Evolutionary conservation across 805 yeast species (phyloP).

Genomic region (Saccharomycopsis oosterbeekiorum): DNA sequence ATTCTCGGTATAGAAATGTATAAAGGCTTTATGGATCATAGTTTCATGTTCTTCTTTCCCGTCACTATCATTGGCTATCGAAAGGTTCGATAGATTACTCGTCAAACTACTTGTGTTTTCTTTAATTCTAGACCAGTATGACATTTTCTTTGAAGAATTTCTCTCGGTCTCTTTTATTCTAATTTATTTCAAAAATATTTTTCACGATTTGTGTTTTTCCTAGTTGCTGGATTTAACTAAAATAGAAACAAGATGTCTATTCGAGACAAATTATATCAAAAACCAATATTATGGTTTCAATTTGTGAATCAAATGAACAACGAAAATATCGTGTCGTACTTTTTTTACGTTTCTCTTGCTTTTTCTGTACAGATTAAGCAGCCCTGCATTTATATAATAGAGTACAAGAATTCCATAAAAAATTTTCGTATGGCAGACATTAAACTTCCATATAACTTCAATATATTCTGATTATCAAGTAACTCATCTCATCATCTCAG

Average conservation of each 20-base stretch:
- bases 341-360: not conserved
- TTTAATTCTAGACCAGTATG: constrained; percentile 14
- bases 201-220: too few relatives aligned
- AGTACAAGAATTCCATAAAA: not conserved
- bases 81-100: constrained; percentile 5
- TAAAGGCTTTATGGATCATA: constrained; percentile 15
- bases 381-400: not conserved
- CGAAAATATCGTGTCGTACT: not conserved
- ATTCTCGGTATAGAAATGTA: constrained; percentile 12
- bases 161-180: not conserved
- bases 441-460: too few relatives aligned
- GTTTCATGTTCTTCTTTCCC: constrained; percentile 16
- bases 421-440: not conserved
- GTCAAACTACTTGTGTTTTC: constrained; percentile 12
- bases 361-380: too few relatives aligned
- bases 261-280: not conserved
- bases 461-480: not conserved
- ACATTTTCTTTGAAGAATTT: not conserved
- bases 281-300: not conserved
- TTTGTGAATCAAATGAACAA: not conserved
- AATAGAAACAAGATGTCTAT: too few relatives aligned
- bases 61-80: constrained; percentile 15
- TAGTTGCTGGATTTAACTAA: too few relatives aligned
- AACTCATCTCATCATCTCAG: not conserved
- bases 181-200: not conserved